phyloP scores from a whole-genome alignment of 2,329 filamentous ascomycete species.

The Aureobasidium sp. region DNA sequence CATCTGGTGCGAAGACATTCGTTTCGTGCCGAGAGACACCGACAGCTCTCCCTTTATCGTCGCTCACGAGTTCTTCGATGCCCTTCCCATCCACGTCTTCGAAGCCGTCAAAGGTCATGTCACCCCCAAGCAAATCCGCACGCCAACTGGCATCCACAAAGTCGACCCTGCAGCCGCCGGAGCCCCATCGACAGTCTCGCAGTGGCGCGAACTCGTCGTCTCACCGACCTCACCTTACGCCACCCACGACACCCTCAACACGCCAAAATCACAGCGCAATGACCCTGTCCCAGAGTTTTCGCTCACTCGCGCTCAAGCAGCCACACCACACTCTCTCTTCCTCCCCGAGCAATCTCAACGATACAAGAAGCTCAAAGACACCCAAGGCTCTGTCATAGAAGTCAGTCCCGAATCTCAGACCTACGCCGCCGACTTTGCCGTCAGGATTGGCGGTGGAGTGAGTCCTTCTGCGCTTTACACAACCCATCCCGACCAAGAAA shows the following conservation, averaged over 20 bases:
- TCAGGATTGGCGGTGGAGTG: constrained; percentile 64
- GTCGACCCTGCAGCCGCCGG: constrained; percentile 17
- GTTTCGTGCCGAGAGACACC: constrained; percentile 62
- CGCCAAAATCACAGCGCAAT: constrained; percentile 33
- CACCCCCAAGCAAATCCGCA: constrained; percentile 36
- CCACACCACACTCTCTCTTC: constrained; percentile 77
- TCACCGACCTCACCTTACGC: constrained; percentile 50
- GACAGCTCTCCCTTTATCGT: constrained; percentile 83
- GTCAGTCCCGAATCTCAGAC: constrained; percentile 80
- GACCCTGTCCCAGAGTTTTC: constrained; percentile 69
- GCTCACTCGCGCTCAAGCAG: constrained; percentile 64
- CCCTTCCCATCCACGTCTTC: constrained; percentile 91
- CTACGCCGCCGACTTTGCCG: constrained; percentile 74
- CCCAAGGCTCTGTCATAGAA: constrained; percentile 68
- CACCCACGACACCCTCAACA: constrained; percentile 49
- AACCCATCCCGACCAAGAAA: constrained; percentile 5
- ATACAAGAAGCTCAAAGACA: constrained; percentile 66
- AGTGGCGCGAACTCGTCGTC: constrained; percentile 81
- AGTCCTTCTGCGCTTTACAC: constrained; percentile 17
- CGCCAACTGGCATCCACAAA: constrained; percentile 44
- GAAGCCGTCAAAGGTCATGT: constrained; percentile 55
- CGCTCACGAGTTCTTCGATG: constrained; percentile 98
- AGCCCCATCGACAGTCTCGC: constrained; percentile 40
- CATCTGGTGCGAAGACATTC: constrained; percentile 84
- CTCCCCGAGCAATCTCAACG: constrained; percentile 75